Base-by-base conservation (phyloP, 2,329 filamentous ascomycete species). In the Chaetomium olivaceum region DNA sequence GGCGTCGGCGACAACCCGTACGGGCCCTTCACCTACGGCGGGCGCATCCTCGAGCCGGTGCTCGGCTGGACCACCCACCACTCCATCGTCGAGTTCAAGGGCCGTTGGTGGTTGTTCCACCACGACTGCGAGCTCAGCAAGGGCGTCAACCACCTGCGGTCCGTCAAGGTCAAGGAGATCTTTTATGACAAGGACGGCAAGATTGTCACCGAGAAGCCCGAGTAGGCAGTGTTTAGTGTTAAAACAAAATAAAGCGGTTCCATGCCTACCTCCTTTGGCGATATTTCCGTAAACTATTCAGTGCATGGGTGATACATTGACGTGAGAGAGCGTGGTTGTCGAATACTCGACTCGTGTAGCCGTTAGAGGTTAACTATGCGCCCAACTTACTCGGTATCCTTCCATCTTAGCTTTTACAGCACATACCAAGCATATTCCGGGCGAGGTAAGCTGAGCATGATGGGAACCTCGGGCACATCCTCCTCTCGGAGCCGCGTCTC, bases 11-110 rank as follows among this genome's bases (percentile, higher is more conserved):
- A 85, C 5, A 87, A 77, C 64, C 90, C 91, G 0, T 77, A 86
- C 12, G 90, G 91, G 0, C 90, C 91, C 0, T 93, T 93, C 71
- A 90, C 86, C 1, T 93, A 92, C 68, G 83, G 81, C 0, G 90
- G 91, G 0, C 79, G 86, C 56, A 89, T 93, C 62, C 76, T 93
- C 58, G 89, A 92, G 80, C 91, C 90, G 0, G 91, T 93, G 5
- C 76, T 90, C 29, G 90, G 91, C 1, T 93, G 91, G 91, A 93
- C 91, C 52, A 93, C 91, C 62, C 91, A 93, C 77, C 91, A 93
- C 76, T 91, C 87, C 3, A 89, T 93, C 70, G 89, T 89, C 11
- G 89, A 92, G 80, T 91, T 90, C 73, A 75, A 86, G 76, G 88
- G 84, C 4, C 85, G 83, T 69, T 92, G 90, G 86, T 93, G 86